Base-by-base conservation (phyloP, 2,329 filamentous ascomycete genomes). In the Fusarium odoratissimum region DNA sequence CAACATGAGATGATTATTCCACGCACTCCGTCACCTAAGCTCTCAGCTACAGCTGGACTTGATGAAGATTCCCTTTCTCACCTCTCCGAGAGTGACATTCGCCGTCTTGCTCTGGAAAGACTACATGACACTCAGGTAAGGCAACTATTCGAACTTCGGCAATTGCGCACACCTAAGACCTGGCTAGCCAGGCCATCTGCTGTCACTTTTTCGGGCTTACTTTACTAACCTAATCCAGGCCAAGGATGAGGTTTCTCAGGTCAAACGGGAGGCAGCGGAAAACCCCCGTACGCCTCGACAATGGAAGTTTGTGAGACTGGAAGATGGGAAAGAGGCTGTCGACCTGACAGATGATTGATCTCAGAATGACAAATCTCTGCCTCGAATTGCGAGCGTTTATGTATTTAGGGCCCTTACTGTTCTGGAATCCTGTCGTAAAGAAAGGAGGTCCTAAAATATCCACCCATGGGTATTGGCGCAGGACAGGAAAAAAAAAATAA, bases 1-100 rank as follows among this genome's bases (percentile, higher is more conserved):
- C 66, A 76, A 23, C 56, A 49, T 9, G 68, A 73, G 42, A 64
- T 77, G 67, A 71, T 79, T 7, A 69, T 79, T 3, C 76, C 75
- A 45, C 70, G 57, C 21, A 64, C 68, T 12, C 64, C 73, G 2
- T 51, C 71, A 6, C 49, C 56, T 3, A 30, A 35, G 35, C 12
- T 19, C n/a, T 45, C 19, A 19, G 19, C 8, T 11, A 16, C n/a
- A 31, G 9, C 14, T 19, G 4, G 21, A 9, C 9, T 10, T 6
- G 13, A 28, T 16, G 30, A 42, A 16, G 23, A 54, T 13, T 9
- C 7, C 3, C 41, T 69, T 33, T 49, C 55, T 17, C 23, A 17
- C 12, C 62, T 79, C 12, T 67, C 72, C 1, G 55, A 67, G 4
- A 49, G 23, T 8, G 67, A 79, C 13, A 66, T 77, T 25, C 73